A percentile compares a stretch with the other conserved stretches of the same genome.
These are phyloP conservation scores for Chrysanthemum lavandulifolium DNA, from an alignment of 129 eudicot genomes.

Conservation along the genomic window DNA sequence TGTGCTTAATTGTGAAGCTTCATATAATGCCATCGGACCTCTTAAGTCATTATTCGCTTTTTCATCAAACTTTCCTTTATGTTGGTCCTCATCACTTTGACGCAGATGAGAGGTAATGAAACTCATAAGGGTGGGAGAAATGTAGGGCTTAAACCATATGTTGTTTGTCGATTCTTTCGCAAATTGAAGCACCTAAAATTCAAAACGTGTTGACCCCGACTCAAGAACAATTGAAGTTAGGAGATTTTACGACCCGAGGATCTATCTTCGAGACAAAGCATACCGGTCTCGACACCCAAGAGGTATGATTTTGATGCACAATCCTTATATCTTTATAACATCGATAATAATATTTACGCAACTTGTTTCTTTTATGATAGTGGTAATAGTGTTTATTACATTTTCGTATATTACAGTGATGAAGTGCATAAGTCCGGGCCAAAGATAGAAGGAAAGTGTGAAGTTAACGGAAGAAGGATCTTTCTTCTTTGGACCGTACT, in stretches of 20 bases:
- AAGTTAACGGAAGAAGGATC: slow-evolving; percentile 48
- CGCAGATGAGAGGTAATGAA: slow-evolving; percentile 42
- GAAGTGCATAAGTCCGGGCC: slow-evolving; percentile 34
- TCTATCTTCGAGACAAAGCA: slow-evolving; percentile 77
- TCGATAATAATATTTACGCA: not conserved
- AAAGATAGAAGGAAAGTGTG: slow-evolving; percentile 57
- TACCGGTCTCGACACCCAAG: slow-evolving; percentile 84
- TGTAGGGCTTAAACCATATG: slow-evolving; percentile 84
- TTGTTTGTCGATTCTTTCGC: slow-evolving; percentile 69
- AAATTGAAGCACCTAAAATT: slow-evolving; percentile 42
- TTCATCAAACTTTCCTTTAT: slow-evolving; percentile 49
- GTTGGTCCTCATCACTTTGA: slow-evolving; percentile 63
- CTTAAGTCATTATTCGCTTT: slow-evolving; percentile 6
- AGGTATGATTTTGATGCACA: slow-evolving; percentile 39
- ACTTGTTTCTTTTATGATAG: not conserved
- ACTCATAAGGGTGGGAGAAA: slow-evolving; percentile 76
- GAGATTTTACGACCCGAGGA: slow-evolving; percentile 95
- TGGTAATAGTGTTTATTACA: not conserved
- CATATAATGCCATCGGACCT: slow-evolving; percentile 42
- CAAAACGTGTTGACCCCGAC: slow-evolving; percentile 43
- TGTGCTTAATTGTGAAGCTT: slow-evolving; percentile 40
- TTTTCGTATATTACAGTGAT: slow-evolving; percentile 54
- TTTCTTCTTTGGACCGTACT: slow-evolving; percentile 31
- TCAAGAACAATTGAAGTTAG: slow-evolving; percentile 50
- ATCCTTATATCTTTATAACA: not conserved